Base-by-base conservation (phyloP, 2,329 filamentous ascomycete species). In the Microcyclosporella mali region DNA sequence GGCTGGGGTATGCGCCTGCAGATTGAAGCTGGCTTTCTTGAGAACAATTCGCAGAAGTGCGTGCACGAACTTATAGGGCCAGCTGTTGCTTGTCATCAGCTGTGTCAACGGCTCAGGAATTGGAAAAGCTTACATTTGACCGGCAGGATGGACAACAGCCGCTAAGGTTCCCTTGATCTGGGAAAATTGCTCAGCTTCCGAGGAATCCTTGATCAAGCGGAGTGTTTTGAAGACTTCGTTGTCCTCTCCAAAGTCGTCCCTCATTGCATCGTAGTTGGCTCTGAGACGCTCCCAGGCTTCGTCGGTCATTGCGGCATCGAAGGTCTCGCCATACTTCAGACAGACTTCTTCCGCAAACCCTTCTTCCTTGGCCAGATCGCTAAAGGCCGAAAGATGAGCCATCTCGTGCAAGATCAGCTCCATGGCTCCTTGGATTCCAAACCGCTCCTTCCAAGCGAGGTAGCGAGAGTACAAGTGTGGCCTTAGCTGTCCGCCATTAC, bases 271-370 rank as follows among this genome's bases (percentile, higher is more conserved):
- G 19, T 54, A 57, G 15, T 57, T 56, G 28, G 47, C 50, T 29
- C 55, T 58, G 2, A 63, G 47, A 8, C 58, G 43, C 2, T 30
- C 33, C 60, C 56, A 62, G 14, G 58, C 58, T 37, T 60, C 56
- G 3, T 57, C 52, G 1, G 60, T 58, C 59, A 63, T 63, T 1
- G 57, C 59, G 11, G 57, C 60, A 43, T 63, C 60, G 35, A 62
- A 63, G 2, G 60, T 63, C 46, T 61, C 55, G 15, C 58, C 57
- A 6, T 61, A 54, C 14, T 55, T 53, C 27, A 63, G 48, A 33
- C 52, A 57, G 1, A 59, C 55, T 35, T 61, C 58, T 9, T 62
- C 57, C 0, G 56, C 43, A 17, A 63, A 50, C 11, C 55, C 51
- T 30, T 56, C 53, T 15, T 39, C 33, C 2, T 49, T 38, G 15